Conservation (phyloP, 345 rosid species). For the Orychophragmus violaceus region DNA sequence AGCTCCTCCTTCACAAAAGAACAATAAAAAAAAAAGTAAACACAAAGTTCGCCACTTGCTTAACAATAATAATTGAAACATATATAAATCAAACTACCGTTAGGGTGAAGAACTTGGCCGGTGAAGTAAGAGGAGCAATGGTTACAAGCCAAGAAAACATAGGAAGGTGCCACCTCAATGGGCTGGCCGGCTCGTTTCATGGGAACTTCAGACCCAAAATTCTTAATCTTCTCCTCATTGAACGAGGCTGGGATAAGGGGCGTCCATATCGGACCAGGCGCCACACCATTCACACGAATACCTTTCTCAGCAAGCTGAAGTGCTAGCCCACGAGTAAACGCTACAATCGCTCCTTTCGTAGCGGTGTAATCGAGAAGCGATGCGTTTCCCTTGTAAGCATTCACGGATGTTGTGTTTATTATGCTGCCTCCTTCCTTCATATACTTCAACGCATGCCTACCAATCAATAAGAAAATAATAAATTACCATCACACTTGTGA, state of each 20-base stretch:
- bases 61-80: neutral
- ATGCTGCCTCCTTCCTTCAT: constrained; percentile 71
- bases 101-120: constrained; percentile 80
- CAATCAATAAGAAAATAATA: neutral
- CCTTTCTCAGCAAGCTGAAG: constrained; percentile 53
- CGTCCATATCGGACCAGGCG: constrained; percentile 83
- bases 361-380: constrained; percentile 58
- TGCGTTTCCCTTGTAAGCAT: constrained; percentile 54
- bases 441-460: constrained; percentile 59
- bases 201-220: constrained; percentile 48
- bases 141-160: too few relatives aligned
- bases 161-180: constrained; percentile 57
- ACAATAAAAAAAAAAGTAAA: neutral
- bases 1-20: constrained; percentile 17
- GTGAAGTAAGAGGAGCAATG: constrained; percentile 73
- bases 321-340: constrained; percentile 64
- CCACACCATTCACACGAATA: constrained; percentile 61
- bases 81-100: constrained; percentile 28
- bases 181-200: constrained; percentile 78
- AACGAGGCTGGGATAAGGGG: constrained; percentile 68
- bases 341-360: constrained; percentile 74
- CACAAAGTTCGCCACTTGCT: neutral
- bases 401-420: constrained; percentile 62
- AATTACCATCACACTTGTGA: too few relatives aligned
- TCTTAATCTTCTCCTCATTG: constrained; percentile 38